phyloP scores from a whole-genome alignment of 306 rosid genomes.

The Dalbergia oliveri region DNA sequence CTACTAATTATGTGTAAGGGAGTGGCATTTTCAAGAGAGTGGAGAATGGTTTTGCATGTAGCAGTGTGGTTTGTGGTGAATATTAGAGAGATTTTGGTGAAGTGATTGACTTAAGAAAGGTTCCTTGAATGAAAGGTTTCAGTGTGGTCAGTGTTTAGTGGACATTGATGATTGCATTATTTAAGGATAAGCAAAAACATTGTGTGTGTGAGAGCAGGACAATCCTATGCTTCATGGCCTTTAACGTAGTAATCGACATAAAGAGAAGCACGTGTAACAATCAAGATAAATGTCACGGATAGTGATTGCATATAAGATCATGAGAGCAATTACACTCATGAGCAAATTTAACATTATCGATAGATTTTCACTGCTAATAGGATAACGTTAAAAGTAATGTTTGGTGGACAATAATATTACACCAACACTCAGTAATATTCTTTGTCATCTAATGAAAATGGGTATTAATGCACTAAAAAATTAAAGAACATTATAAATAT shows the following conservation, averaged over 20 bases:
- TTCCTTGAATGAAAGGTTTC: conserved; percentile 46
- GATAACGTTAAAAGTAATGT: no score
- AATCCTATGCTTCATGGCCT: conserved; percentile 38
- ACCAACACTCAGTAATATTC: no score
- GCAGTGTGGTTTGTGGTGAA: conserved; percentile 24
- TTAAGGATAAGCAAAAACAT: conserved; percentile 48
- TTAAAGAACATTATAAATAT: no score
- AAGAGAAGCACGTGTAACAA: conserved; percentile 34
- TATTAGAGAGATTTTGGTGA: conserved; percentile 34
- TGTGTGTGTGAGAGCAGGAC: conserved; percentile 35
- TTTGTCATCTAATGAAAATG: no score
- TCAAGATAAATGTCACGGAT: conserved; percentile 34
- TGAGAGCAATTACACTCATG: background rate
- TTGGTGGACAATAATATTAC: no score
- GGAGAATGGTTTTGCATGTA: conserved; percentile 47
- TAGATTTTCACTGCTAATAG: no score
- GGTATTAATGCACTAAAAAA: no score
- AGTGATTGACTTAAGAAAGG: conserved; percentile 44
- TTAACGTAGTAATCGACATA: conserved; percentile 36
- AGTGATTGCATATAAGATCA: background rate
- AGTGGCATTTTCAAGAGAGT: conserved; percentile 39
- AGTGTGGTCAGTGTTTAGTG: conserved; percentile 54
- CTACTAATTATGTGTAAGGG: conserved; percentile 35
- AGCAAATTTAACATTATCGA: no score
- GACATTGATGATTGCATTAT: conserved; percentile 54